Percentiles rank a stretch among this genome's conserved stretches.
Evolutionary conservation across 202 grass and related monocot species (phyloP).

Genomic region (Miscanthus sacchariflorus): DNA sequence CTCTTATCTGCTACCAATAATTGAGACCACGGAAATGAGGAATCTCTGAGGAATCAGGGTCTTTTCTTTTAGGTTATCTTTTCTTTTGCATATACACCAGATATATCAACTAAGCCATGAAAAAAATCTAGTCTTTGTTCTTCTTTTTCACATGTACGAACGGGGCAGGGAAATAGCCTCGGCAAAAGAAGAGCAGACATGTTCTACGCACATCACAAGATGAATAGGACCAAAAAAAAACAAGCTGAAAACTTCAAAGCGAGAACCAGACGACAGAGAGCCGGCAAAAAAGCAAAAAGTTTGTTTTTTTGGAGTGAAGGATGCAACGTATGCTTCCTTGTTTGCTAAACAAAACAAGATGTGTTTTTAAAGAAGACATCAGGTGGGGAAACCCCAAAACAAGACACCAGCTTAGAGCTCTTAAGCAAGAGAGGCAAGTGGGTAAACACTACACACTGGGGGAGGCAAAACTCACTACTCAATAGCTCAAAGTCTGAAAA

Average conservation of each 20-base stretch:
- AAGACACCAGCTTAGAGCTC: neutral
- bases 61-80: neutral
- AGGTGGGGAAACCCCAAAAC: slow-evolving; percentile 12
- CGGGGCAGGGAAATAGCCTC: neutral
- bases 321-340: neutral
- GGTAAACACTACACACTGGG: neutral
- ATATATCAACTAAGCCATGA: neutral
- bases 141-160: slow-evolving; percentile 7
- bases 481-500: neutral
- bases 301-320: neutral
- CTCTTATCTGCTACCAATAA: slow-evolving; percentile 56
- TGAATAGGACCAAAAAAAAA: slow-evolving; percentile 5
- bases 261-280: neutral
- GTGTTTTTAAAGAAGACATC: neutral
- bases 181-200: neutral
- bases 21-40: slow-evolving; percentile 35
- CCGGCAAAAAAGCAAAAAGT: neutral
- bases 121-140: slow-evolving; percentile 14
- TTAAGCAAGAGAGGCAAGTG: neutral
- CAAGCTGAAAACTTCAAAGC: neutral
- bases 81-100: slow-evolving; percentile 21
- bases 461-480: neutral
- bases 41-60: slow-evolving; percentile 56
- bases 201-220: slow-evolving; percentile 26
- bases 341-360: slow-evolving; percentile 37